phyloP scores from a whole-genome alignment of 169 alveolate genomes.

The Miamiensis avidus region DNA sequence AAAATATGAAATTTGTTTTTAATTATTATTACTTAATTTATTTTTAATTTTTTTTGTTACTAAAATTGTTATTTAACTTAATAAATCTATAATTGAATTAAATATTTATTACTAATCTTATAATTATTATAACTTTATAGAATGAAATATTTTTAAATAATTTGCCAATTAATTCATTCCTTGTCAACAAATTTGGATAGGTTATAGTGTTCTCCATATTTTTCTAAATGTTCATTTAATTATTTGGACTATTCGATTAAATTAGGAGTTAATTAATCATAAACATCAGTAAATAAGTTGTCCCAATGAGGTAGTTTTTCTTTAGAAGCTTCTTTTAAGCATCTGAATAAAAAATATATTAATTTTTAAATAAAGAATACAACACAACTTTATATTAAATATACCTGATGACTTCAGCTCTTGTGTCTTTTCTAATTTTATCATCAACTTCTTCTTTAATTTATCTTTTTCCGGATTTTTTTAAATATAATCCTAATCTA shows the following conservation, averaged over 20 bases:
- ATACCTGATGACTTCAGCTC: conserved; percentile 54
- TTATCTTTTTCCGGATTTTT: conserved; percentile 51
- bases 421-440: conserved; percentile 73
- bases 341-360: not conserved
- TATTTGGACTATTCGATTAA: conserved; percentile 61
- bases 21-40: too few species aligned
- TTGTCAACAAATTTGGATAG: conserved; percentile 28
- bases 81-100: not conserved
- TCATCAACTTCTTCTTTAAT: conserved; percentile 61
- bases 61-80: too few species aligned
- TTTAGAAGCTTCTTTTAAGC: conserved; percentile 48
- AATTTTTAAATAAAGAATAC: conserved; percentile 17
- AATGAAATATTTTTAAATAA: too few species aligned
- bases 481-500: conserved; percentile 77
- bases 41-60: too few species aligned
- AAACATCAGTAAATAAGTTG: conserved; percentile 91
- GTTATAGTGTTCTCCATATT: conserved; percentile 72
- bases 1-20: too few species aligned
- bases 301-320: conserved; percentile 47
- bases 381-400: conserved; percentile 61
- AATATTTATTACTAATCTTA: not conserved
- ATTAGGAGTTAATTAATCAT: conserved; percentile 80
- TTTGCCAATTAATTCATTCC: too few species aligned
- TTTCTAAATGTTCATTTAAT: conserved; percentile 67
- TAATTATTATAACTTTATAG: not conserved